Evolutionary conservation across 2,329 filamentous ascomycete species (phyloP).

Genomic region (Fusarium ramigenum): DNA sequence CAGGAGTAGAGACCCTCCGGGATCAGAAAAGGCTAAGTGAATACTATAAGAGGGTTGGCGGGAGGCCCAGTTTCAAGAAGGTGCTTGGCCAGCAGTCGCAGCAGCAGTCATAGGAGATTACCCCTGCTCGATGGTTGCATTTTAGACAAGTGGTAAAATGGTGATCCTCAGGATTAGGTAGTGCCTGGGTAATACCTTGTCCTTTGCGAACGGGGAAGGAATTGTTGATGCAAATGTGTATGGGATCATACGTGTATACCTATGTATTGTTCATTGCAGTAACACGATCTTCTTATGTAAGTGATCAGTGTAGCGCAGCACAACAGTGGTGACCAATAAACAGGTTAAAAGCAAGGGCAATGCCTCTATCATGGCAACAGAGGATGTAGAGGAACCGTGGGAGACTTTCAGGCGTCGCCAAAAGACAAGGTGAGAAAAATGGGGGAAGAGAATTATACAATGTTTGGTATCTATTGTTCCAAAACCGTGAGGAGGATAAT

Average conservation of each 20-base stretch:
- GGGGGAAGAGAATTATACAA: not conserved
- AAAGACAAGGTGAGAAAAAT: not conserved
- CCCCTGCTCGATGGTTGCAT: not conserved
- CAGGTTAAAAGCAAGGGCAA: not conserved
- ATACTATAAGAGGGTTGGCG: slow-evolving; percentile 50
- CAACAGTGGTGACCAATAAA: not conserved
- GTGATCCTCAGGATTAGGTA: not conserved
- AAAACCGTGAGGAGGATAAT: not conserved
- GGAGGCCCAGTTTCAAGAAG: slow-evolving; percentile 36
- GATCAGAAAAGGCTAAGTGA: slow-evolving; percentile 44
- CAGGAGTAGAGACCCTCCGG: slow-evolving; percentile 45
- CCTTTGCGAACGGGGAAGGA: not conserved
- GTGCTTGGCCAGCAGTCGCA: slow-evolving; percentile 28
- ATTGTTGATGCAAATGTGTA: not conserved
- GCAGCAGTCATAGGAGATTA: not conserved
- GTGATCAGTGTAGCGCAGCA: not conserved
- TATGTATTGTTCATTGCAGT: not conserved
- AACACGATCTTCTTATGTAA: not conserved
- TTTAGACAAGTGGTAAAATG: not conserved
- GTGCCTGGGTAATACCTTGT: not conserved
- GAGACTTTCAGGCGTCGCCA: not conserved
- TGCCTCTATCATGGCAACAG: not conserved
- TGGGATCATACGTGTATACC: not conserved
- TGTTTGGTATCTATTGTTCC: not conserved
- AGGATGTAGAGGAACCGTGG: not conserved